Evolutionary conservation across 805 yeast species (phyloP).

Genomic region (Diddensiella santjacobensis): DNA sequence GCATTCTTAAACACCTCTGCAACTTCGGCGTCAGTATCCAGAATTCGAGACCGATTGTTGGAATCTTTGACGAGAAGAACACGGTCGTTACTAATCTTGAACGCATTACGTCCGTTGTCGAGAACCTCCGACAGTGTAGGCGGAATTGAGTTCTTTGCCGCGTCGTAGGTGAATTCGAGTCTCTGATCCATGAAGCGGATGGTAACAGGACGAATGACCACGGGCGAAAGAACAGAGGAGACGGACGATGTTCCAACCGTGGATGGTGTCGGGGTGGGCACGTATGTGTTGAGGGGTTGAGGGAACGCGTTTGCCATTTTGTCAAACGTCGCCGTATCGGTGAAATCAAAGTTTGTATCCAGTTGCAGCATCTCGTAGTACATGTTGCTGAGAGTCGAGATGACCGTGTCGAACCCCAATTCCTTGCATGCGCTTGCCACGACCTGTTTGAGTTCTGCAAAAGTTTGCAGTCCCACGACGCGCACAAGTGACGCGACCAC

Average conservation of each 20-base stretch:
- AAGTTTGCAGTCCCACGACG: constrained; percentile 9
- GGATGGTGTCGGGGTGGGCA: background rate
- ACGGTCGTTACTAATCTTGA: constrained; percentile 46
- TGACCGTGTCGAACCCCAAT: constrained; percentile 71
- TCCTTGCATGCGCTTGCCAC: constrained; percentile 46
- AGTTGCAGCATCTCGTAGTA: constrained; percentile 55
- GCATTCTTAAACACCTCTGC: constrained; percentile 43
- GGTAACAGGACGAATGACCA: constrained; percentile 28
- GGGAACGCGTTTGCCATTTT: constrained; percentile 17
- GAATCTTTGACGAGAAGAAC: constrained; percentile 37
- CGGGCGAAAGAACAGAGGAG: constrained; percentile 1
- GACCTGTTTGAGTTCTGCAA: constrained; percentile 8
- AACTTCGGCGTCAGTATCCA: constrained; percentile 46
- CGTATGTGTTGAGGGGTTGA: too few relatives aligned
- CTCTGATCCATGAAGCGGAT: constrained; percentile 28
- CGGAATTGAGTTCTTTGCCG: constrained; percentile 63
- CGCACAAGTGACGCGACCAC: constrained; percentile 19
- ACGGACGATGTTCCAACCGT: constrained; percentile 3
- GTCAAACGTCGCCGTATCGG: constrained; percentile 8
- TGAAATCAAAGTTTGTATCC: constrained; percentile 34
- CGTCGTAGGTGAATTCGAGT: constrained; percentile 58
- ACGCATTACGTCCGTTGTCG: constrained; percentile 71
- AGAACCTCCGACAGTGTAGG: constrained; percentile 78
- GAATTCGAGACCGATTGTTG: constrained; percentile 28
- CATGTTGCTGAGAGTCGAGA: constrained; percentile 63